Evolutionary conservation across 2,329 filamentous ascomycete genomes (phyloP).

Genomic region (Colletotrichum sp.): DNA sequence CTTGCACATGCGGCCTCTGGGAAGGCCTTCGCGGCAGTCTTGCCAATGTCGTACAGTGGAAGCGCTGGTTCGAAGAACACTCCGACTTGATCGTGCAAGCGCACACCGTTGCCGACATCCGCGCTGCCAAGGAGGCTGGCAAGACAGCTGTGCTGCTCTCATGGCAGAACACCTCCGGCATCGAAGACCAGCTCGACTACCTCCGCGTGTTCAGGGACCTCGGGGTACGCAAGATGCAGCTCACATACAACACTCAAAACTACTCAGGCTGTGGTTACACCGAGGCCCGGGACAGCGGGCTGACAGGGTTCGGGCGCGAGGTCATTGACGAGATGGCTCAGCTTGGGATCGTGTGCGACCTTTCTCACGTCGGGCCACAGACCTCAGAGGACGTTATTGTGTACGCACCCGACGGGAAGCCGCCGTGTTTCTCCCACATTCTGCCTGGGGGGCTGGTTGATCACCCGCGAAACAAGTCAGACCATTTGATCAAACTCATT

Average conservation of each 20-base stretch:
- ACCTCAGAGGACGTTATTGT: conserved; percentile 38
- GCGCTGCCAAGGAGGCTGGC: conserved; percentile 37
- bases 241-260: conserved; percentile 48
- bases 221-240: conserved; percentile 45
- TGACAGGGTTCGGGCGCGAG: conserved; percentile 39
- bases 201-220: conserved; percentile 43
- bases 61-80: conserved; percentile 47
- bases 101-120: conserved; percentile 38
- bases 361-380: conserved; percentile 38
- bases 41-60: conserved; percentile 45
- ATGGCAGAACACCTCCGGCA: conserved; percentile 46
- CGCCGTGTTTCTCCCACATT: conserved; percentile 44
- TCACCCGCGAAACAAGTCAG: conserved; percentile 42
- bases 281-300: conserved; percentile 37
- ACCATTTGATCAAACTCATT: conserved; percentile 38
- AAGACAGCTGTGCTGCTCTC: conserved; percentile 42
- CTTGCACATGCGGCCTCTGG: conserved; percentile 44
- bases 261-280: conserved; percentile 45
- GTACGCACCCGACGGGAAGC: conserved; percentile 38
- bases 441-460: conserved; percentile 37
- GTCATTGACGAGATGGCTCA: conserved; percentile 38
- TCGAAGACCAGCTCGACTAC: conserved; percentile 42
- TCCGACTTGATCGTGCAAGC: conserved; percentile 42
- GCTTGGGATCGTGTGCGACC: conserved; percentile 39
- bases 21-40: conserved; percentile 41